phyloP scores from a whole-genome alignment of 1,284 basidiomycete genomes.

The Tylopilus sp. region DNA sequence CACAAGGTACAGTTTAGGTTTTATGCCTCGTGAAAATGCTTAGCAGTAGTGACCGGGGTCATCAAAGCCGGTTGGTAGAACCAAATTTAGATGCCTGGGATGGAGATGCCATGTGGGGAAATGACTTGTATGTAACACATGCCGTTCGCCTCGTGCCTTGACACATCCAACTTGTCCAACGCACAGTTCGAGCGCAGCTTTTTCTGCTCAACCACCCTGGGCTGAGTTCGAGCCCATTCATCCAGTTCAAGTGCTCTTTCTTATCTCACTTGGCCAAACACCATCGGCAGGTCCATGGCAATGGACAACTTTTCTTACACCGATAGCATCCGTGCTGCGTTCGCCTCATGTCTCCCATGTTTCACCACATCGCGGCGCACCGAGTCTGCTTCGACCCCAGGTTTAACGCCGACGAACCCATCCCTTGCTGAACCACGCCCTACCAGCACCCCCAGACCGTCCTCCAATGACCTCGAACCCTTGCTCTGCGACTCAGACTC shows the following conservation, averaged over 20 bases:
- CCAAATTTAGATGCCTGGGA: not conserved
- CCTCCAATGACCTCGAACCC: constrained; percentile 69
- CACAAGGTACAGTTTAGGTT: no score
- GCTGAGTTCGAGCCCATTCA: not conserved
- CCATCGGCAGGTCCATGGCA: not conserved
- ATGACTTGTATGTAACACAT: not conserved
- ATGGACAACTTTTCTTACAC: constrained; percentile 72
- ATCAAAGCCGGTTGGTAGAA: no score
- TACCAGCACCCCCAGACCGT: constrained; percentile 35
- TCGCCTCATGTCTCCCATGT: constrained; percentile 71
- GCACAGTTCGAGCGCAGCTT: not conserved
- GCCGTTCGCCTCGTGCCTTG: not conserved
- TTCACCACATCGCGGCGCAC: constrained; percentile 46
- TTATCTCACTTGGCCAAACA: not conserved
- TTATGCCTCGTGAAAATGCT: no score
- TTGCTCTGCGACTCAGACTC: constrained; percentile 61
- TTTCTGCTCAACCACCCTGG: not conserved
- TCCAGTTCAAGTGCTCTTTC: no score
- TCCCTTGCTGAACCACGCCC: constrained; percentile 37
- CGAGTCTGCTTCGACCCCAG: constrained; percentile 8
- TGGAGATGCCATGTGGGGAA: not conserved
- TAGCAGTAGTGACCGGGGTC: no score
- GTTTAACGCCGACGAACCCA: constrained; percentile 15
- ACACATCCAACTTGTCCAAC: not conserved
- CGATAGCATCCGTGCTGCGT: constrained; percentile 65